phyloP scores from a whole-genome alignment of 164 flowering plant species.

The Tinospora cordifolia region DNA sequence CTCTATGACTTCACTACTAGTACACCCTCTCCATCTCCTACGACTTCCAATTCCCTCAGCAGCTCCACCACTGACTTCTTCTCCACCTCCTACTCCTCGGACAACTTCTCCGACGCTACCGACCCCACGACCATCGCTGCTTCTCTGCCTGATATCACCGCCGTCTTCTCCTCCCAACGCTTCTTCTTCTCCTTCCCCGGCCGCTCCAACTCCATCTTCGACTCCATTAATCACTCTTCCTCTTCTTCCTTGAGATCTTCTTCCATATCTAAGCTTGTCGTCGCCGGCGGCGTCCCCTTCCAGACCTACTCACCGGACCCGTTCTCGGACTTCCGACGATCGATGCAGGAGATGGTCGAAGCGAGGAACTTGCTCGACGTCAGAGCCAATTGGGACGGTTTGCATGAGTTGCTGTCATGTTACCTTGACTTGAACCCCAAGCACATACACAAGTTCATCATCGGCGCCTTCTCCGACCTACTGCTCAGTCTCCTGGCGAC shows the following conservation, averaged over 20 bases:
- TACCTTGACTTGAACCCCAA: conserved; percentile 53
- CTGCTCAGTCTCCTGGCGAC: conserved; percentile 8
- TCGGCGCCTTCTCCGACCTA: conserved; percentile 61
- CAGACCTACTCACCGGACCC: conserved; percentile 48
- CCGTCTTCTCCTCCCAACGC: conserved; percentile 52
- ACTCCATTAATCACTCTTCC: not conserved
- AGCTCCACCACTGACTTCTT: conserved; percentile 2
- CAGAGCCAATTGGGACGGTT: conserved; percentile 36
- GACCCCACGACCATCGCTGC: conserved; percentile 3
- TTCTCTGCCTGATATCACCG: conserved; percentile 41
- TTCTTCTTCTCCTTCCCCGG: conserved; percentile 88
- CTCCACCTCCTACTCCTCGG: conserved; percentile 12
- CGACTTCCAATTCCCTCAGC: conserved; percentile 16
- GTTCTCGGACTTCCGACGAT: conserved; percentile 60
- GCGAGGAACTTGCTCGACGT: conserved; percentile 30
- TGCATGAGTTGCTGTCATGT: conserved; percentile 59
- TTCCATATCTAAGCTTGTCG: conserved; percentile 7
- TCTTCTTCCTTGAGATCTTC: not conserved
- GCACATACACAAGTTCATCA: conserved; percentile 54
- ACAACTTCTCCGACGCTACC: conserved; percentile 6
- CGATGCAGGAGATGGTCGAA: conserved; percentile 96
- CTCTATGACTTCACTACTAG: conserved; percentile 25
- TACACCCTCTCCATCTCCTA: not conserved
- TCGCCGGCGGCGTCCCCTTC: conserved; percentile 39
- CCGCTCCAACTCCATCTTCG: conserved; percentile 46